Percentiles rank a stretch among this genome's conserved stretches.
These are phyloP conservation scores for Phytophthora sansomeana DNA, from an alignment of 352 stramenopile species.

Conservation along the genomic window DNA sequence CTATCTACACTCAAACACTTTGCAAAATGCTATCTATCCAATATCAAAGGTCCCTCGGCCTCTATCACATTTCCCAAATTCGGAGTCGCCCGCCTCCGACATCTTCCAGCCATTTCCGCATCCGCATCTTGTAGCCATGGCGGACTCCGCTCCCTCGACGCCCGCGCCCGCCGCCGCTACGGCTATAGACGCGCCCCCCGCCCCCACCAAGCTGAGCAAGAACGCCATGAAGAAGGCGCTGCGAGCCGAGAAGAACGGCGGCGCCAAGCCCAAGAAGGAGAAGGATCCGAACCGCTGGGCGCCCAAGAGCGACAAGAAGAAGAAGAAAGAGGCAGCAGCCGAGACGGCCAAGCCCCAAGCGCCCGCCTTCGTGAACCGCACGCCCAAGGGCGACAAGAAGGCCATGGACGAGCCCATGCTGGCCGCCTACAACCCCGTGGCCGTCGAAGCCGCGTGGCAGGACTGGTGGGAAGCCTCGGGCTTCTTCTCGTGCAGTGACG, in stretches of 20 bases:
- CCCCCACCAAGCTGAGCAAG: conserved; percentile 92
- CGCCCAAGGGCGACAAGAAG: conserved; percentile 96
- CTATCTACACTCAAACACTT: too few relatives aligned
- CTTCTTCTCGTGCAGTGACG: conserved; percentile 96
- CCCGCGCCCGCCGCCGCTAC: conserved; percentile 3
- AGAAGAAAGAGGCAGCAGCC: conserved; percentile 74
- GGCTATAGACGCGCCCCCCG: conserved; percentile 18
- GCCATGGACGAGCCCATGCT: conserved; percentile 92
- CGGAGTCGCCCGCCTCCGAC: background rate
- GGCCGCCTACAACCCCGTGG: conserved; percentile 95
- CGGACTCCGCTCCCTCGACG: conserved; percentile 10
- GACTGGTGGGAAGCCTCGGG: conserved; percentile 97
- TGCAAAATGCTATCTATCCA: background rate
- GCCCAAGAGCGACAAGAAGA: conserved; percentile 89
- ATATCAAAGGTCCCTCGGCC: background rate
- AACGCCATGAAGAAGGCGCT: conserved; percentile 96
- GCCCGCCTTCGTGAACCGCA: conserved; percentile 92
- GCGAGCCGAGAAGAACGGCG: conserved; percentile 84
- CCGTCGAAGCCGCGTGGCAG: conserved; percentile 98
- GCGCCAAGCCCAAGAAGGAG: conserved; percentile 93
- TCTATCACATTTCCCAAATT: background rate
- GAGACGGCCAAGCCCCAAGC: conserved; percentile 30
- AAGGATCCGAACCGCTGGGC: conserved; percentile 94
- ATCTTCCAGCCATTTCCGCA: conserved; percentile 30
- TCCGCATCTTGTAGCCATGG: conserved; percentile 20